Conservation (phyloP, 129 eudicot species). For the Tagetes erecta region DNA sequence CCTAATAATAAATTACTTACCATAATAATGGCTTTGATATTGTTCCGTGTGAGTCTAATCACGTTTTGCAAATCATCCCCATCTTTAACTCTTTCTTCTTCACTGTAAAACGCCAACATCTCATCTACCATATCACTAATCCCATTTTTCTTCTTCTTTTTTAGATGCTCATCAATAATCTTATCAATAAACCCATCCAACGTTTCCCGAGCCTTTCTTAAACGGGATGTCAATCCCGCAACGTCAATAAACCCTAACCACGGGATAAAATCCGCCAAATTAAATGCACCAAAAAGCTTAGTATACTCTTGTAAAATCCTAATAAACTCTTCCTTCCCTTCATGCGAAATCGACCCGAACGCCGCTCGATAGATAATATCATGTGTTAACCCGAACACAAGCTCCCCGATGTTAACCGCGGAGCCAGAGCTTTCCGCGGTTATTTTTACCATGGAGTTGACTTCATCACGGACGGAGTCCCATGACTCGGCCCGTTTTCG, state of each 20-base stretch:
- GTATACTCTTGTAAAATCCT: constrained; percentile 5
- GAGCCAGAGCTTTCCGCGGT: background rate
- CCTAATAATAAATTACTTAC: background rate
- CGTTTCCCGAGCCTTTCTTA: constrained; percentile 9
- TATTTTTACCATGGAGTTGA: background rate
- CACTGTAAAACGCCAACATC: constrained; percentile 21
- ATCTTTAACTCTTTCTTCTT: background rate
- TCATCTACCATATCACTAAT: constrained; percentile 23
- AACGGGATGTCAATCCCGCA: background rate
- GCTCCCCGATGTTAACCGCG: constrained; percentile 3
- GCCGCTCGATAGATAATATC: constrained; percentile 21
- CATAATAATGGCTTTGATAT: constrained; percentile 27
- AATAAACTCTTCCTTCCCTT: constrained; percentile 19
- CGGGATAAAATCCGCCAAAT: constrained; percentile 16
- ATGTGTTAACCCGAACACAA: constrained; percentile 6
- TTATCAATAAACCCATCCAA: constrained; percentile 21
- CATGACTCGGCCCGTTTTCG: constrained; percentile 27
- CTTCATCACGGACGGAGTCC: constrained; percentile 17
- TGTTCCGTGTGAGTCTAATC: constrained; percentile 8
- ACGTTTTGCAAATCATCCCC: constrained; percentile 5
- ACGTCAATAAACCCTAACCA: constrained; percentile 4
- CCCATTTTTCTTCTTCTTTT: background rate
- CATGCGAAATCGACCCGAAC: constrained; percentile 18
- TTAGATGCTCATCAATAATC: constrained; percentile 18
- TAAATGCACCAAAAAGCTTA: constrained; percentile 19